Base-by-base conservation (phyloP, 2,329 filamentous ascomycete genomes). In the Pseudogymnoascus sp. region DNA sequence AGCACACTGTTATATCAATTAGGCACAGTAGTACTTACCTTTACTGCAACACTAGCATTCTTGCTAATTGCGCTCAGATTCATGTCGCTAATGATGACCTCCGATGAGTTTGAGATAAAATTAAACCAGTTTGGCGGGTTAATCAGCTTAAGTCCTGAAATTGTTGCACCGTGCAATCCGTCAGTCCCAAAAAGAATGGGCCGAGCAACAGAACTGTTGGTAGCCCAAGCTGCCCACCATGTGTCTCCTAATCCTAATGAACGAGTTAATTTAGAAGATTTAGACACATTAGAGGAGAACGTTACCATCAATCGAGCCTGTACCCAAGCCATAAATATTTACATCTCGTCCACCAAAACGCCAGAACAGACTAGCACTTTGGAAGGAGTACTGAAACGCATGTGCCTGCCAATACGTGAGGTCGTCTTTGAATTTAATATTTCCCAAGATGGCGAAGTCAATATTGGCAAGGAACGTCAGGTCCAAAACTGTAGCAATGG, bases 341-440 rank as follows among this genome's bases (percentile, higher is more conserved):
- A 86, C 81, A 65, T 86, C 83, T 18, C 76, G 70, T 16, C 83
- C 83, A 16, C 83, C 82, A 28, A 84, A 75, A 67, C 82, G 77
- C 77, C 83, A 86, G 73, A 85, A 85, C 1, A 81, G 82, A 0
- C 79, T 81, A 5, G 80, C 78, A 63, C 85, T 84, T 64, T 85
- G 83, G 72, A 80, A 86, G 6, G 74, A 75, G 14, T 83, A 80
- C 25, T 79, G 76, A 74, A 85, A 85, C n/a, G 75, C 72, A 66
- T 84, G 76, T 21, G 73, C 75, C 66, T 82, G 78, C 83, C 83
- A 86, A 74, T 84, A 86, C 63, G 80, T 76, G 6, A 81, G 82
- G 70, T 86, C 81, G 60, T 81, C 79, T 60, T 79, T 80, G 73
- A 86, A 86, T 7, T 38, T 60, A 14, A 70, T 55, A 9, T 64